Evolutionary conservation across 2,329 filamentous ascomycete species (phyloP).

Genomic region (Fusarium pseudocircinatum): DNA sequence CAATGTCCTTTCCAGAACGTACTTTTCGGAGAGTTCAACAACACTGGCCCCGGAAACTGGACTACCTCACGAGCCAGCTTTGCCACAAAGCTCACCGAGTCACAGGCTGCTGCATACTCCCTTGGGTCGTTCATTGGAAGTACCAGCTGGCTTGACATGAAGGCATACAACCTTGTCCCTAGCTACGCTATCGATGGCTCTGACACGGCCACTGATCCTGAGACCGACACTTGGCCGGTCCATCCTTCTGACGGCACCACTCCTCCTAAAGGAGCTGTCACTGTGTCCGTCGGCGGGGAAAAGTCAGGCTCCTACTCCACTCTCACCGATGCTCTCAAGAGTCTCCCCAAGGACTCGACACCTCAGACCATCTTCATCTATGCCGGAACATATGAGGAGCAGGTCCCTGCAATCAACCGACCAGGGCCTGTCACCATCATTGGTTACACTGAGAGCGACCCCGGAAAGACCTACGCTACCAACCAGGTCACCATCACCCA

Average conservation of each 20-base stretch:
- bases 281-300: constrained; percentile 49
- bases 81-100: constrained; percentile 33
- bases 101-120: constrained; percentile 30
- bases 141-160: constrained; percentile 40
- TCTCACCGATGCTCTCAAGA: constrained; percentile 44
- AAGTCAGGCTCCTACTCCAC: constrained; percentile 42
- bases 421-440: constrained; percentile 54
- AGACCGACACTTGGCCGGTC: constrained; percentile 19
- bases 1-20: constrained; percentile 48
- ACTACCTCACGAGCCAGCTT: constrained; percentile 32
- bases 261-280: constrained; percentile 53
- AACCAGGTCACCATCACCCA: constrained; percentile 65
- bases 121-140: constrained; percentile 32
- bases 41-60: constrained; percentile 57
- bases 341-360: constrained; percentile 46
- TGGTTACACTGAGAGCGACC: constrained; percentile 55
- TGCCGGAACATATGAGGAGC: constrained; percentile 57
- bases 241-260: constrained; percentile 52
- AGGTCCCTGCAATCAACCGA: constrained; percentile 49
- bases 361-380: constrained; percentile 55
- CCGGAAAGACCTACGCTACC: constrained; percentile 53
- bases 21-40: constrained; percentile 66
- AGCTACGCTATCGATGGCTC: constrained; percentile 30
- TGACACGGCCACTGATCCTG: constrained; percentile 12
- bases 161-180: constrained; percentile 34